Evolutionary conservation across 257 asterid genomes (phyloP).

Genomic region (Nicotiana obtusifolia): DNA sequence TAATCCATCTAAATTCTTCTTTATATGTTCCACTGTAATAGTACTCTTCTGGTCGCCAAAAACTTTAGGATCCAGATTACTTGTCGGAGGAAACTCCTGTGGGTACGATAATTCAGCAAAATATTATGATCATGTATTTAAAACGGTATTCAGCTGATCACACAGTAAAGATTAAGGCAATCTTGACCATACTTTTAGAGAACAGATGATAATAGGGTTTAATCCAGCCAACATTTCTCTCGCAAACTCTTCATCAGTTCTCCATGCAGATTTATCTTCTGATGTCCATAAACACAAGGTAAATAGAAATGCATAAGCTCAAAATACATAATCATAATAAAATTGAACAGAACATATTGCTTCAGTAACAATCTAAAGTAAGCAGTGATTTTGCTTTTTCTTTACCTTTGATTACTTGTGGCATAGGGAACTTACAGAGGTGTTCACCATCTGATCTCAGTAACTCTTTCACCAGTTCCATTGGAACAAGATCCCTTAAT

Average conservation of each 20-base stretch:
- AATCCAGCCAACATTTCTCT: conserved; percentile 68
- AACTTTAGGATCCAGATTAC: conserved; percentile 36
- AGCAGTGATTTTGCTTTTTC: background rate
- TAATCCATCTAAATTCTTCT: conserved; percentile 34
- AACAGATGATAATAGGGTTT: conserved; percentile 50
- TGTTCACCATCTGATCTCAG: conserved; percentile 45
- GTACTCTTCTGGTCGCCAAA: conserved; percentile 46
- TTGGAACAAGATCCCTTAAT: conserved; percentile 30
- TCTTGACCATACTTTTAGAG: conserved; percentile 34
- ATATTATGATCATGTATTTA: background rate
- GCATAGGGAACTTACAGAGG: conserved; percentile 47
- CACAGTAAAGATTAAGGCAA: background rate
- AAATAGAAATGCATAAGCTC: background rate
- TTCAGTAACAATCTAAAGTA: background rate
- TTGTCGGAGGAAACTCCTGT: conserved; percentile 54
- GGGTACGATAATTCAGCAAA: conserved; percentile 1
- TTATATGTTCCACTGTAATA: conserved; percentile 31
- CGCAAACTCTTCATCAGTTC: conserved; percentile 65
- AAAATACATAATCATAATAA: background rate
- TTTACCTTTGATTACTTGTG: conserved; percentile 51
- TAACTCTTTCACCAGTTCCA: conserved; percentile 42
- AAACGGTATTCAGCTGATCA: background rate
- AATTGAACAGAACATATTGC: background rate
- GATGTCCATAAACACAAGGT: background rate
- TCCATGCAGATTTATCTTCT: conserved; percentile 63